Evolutionary conservation across 1,284 basidiomycete genomes (phyloP).

Genomic region (Cryptococcus sp.): DNA sequence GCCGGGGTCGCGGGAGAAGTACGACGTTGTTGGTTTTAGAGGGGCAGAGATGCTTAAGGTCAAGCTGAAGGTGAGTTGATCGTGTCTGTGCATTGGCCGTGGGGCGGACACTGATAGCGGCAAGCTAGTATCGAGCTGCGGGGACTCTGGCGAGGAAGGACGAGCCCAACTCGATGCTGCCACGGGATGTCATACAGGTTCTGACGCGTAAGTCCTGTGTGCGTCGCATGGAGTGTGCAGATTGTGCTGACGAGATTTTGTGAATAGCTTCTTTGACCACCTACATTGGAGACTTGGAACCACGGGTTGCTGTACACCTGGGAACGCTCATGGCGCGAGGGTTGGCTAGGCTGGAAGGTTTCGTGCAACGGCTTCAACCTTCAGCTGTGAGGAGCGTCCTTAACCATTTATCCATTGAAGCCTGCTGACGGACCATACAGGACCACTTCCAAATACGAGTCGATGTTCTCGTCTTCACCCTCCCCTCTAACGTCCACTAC

Average conservation of each 20-base stretch:
- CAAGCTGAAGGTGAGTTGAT: conserved; percentile 56
- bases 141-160: conserved; percentile 56
- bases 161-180: conserved; percentile 54
- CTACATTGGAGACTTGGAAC: conserved; percentile 79
- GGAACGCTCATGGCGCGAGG: conserved; percentile 78
- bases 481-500: conserved; percentile 80
- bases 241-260: conserved; percentile 2
- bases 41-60: conserved; percentile 71
- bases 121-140: conserved; percentile 27
- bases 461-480: conserved; percentile 84
- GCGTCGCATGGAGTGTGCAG: neutral
- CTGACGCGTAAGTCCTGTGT: conserved; percentile 59
- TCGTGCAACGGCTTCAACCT: conserved; percentile 47
- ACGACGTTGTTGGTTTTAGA: conserved; percentile 31
- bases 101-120: conserved; percentile 11
- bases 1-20: conserved; percentile 24
- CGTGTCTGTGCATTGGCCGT: neutral
- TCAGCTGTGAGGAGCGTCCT: conserved; percentile 40
- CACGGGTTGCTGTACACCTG: conserved; percentile 69
- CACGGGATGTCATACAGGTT: conserved; percentile 73
- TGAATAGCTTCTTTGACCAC: conserved; percentile 49
- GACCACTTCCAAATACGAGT: conserved; percentile 55
- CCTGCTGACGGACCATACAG: conserved; percentile 3
- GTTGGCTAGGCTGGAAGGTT: conserved; percentile 75
- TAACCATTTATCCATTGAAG: neutral